Base-by-base conservation (phyloP, 805 yeast genomes). In the Kodamaea sagamina region DNA sequence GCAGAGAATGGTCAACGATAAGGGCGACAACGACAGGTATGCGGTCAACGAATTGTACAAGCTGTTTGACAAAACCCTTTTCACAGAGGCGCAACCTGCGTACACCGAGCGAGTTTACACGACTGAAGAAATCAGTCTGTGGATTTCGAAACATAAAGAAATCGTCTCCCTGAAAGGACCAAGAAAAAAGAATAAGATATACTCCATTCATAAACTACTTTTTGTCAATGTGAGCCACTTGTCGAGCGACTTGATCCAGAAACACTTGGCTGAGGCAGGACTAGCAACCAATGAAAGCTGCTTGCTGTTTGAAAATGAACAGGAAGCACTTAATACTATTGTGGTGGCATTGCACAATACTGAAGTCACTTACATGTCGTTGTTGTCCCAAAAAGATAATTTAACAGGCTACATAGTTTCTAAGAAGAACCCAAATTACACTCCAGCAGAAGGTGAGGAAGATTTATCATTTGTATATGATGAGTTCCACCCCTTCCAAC, bases 1-100 rank as follows among this genome's bases (percentile, higher is more conserved):
- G 21, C 90, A 86, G 58, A 79, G 97, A 63, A 67, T 84, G 16
- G 97, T 89, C 7, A 79, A 79, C 25, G 95, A 86, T 42, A 78
- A 82, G 54, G 86, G 78, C 27, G 80, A 79, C 49, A 78, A 77
- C 42, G 81, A 71, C 34, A 72, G 72, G 45, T 82, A 82, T 57
- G 86, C 88, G 1, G 90, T 88, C 21, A 93, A 92, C 15, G 89
- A 84, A 48, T 62, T 56, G 0, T 92, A 90, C 56, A 69, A 67
- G 6, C 70, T 78, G 73, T 84, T 85, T 61, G 84, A 81, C 47
- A 65, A 67, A 15, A 45, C 72, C 0, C 57, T 79, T n/a, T 78
- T 84, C 45, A 59, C 55, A 1, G 49, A 51, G 11, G 46, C 41
- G 2, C 39, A 26, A 11, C 26, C 13, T 11, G 24, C 16, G 9